Conservation (phyloP, 441 rosid genomes). For the Gossypium davidsonii region DNA sequence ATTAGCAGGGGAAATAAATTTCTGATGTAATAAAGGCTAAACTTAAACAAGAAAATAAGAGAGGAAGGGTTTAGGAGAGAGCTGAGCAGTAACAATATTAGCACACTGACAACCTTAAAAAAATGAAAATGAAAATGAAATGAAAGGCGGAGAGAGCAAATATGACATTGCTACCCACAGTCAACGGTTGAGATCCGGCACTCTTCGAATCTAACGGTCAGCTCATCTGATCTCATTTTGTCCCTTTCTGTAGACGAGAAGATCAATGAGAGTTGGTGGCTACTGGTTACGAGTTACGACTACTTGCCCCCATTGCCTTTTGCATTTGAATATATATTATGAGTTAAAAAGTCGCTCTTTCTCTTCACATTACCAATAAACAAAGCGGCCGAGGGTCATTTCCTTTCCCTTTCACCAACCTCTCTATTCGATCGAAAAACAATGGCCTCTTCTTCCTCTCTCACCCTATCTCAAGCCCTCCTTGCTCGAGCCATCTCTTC, state of each 20-base stretch:
- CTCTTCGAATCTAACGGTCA: conserved; percentile 52
- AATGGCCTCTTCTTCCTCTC: conserved; percentile 82
- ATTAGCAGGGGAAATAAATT: too few species aligned
- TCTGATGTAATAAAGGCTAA: too few species aligned
- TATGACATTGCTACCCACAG: background rate
- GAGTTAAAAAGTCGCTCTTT: too few species aligned
- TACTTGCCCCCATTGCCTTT: background rate
- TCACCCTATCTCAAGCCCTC: conserved; percentile 72
- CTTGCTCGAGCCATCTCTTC: conserved; percentile 51
- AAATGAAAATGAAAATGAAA: background rate
- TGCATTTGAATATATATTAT: too few species aligned
- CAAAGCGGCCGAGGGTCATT: background rate
- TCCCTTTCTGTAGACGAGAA: conserved; percentile 17
- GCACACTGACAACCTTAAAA: background rate
- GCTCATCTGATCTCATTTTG: conserved; percentile 15
- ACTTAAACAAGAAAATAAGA: too few species aligned
- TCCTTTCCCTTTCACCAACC: background rate
- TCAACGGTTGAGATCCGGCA: conserved; percentile 28
- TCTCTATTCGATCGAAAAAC: conserved; percentile 1
- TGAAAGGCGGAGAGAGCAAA: background rate
- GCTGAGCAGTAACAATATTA: too few species aligned
- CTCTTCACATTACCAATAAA: too few species aligned
- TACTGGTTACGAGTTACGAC: background rate
- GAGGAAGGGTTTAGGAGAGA: too few species aligned
- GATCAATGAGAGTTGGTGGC: conserved; percentile 24